Conservation (phyloP, 768 basidiomycete genomes). For the Pholiota microspora region DNA sequence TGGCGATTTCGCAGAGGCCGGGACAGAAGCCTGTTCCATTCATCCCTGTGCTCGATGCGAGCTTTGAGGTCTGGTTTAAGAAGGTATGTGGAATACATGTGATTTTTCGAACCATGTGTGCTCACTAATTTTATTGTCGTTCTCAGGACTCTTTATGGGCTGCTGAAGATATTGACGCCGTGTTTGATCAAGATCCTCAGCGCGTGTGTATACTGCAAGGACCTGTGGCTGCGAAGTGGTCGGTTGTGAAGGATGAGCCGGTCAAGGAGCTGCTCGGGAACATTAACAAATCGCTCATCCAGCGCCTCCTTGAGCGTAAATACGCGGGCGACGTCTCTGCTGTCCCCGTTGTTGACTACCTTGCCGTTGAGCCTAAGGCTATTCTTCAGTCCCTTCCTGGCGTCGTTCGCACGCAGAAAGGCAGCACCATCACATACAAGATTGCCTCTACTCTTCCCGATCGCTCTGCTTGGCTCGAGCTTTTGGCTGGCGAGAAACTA, state of each 20-base stretch:
- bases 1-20: slow-evolving; percentile 91
- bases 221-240: slow-evolving; percentile 90
- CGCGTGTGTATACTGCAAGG: slow-evolving; percentile 98
- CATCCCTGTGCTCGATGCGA: slow-evolving; percentile 91
- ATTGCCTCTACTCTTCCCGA: slow-evolving; percentile 57
- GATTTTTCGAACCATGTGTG: slow-evolving; percentile 12
- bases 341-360: slow-evolving; percentile 84
- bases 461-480: slow-evolving; percentile 74
- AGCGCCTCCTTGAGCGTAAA: slow-evolving; percentile 73
- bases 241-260: slow-evolving; percentile 87
- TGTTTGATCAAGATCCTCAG: slow-evolving; percentile 98
- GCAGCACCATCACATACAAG: slow-evolving; percentile 45
- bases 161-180: slow-evolving; percentile 96
- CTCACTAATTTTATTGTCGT: slow-evolving; percentile 14
- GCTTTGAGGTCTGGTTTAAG: slow-evolving; percentile 99
- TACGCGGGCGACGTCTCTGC: slow-evolving; percentile 74
- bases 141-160: slow-evolving; percentile 93
- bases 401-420: slow-evolving; percentile 39
- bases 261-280: slow-evolving; percentile 90
- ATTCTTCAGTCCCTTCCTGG: slow-evolving; percentile 33
- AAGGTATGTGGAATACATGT: slow-evolving; percentile 57
- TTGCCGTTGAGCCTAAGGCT: slow-evolving; percentile 46
- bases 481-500: slow-evolving; percentile 76
- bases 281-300: slow-evolving; percentile 74
- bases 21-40: slow-evolving; percentile 99